Evolutionary conservation across 1,284 basidiomycete species (phyloP), one percentile per base, ranked within the genome.

Genomic region (Amylostereum chailletii): DNA sequence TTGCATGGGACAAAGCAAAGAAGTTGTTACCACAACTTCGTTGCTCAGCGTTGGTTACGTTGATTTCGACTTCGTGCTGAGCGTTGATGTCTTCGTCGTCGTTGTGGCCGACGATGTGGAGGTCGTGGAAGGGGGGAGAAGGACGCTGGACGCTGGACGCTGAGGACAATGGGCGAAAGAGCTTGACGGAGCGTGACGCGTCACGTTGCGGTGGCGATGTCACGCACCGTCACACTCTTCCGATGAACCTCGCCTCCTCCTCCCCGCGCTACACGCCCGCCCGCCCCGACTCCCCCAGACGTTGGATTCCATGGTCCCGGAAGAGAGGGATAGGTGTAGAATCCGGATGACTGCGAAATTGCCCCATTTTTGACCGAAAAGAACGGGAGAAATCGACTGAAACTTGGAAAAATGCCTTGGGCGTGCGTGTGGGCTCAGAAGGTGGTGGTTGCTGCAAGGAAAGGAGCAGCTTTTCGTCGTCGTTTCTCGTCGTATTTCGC

Each of bases 401-500:
- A 52, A 52, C 42, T 39, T 31, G 50, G 29, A 30, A 50, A 40
- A 42, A 42, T 42, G 52, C 30, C 38, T 43, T 45, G 8, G 36
- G 38, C 19, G 51, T 46, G 52, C 50, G 34, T 52, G 50, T 43
- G 45, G 50, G 50, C 48, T 46, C 44, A 39, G 51, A 19, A 19
- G 19, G 19, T 19, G 19, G 19, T 19, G 19, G 19, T 19, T 19
- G 19, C 45, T n/a, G 30, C 50, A 46, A 41, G 51, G 36, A 47
- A 50, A 45, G 30, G 44, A 42, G 43, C 33, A 40, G 43, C 44
- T 52, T 52, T 51, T 51, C 27, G 44, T 34, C 45, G 19, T 50
- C 46, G 51, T 52, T 52, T 50, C 42, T 52, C 51, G 51, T 52
- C 51, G 51, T 52, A 52, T 29, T 45, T 43, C 29, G 45, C 39